These are phyloP conservation scores for Micromonas commoda DNA, from an alignment of 139 green algal genomes.

Conservation along the genomic window DNA sequence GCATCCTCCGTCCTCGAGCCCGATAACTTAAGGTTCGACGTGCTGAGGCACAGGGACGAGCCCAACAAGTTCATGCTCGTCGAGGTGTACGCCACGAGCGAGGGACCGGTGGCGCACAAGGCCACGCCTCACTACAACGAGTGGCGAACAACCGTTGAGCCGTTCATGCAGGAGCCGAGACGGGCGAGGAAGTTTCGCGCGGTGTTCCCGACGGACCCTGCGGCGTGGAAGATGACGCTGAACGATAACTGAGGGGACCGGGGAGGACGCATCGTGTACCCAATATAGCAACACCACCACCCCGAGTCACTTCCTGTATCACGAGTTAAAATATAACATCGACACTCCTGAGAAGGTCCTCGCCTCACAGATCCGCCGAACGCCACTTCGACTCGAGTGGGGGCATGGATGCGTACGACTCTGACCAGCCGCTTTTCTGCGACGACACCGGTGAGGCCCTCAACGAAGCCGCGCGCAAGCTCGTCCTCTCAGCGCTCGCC, in stretches of 20 bases:
- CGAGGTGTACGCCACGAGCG: conserved; percentile 25
- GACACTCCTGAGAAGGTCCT: background rate
- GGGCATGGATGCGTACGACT: background rate
- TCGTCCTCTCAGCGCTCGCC: background rate
- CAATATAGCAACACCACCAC: background rate
- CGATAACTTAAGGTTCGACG: conserved; percentile 26
- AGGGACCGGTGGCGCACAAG: conserved; percentile 29
- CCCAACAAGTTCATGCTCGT: conserved; percentile 23
- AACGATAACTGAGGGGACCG: background rate
- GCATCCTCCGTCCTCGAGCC: conserved; percentile 16
- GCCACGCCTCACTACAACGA: conserved; percentile 26
- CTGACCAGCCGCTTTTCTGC: background rate
- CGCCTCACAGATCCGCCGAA: too few species aligned
- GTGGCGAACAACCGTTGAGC: conserved; percentile 27
- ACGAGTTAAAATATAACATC: background rate
- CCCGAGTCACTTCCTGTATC: background rate
- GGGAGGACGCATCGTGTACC: background rate
- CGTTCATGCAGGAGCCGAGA: conserved; percentile 30
- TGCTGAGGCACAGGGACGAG: conserved; percentile 21
- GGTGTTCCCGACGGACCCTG: background rate
- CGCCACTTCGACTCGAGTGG: too few species aligned
- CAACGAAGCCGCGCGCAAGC: background rate
- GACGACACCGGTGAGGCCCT: conserved; percentile 16
- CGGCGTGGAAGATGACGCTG: background rate
- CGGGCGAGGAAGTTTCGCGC: background rate